Conservation (phyloP, 1,139 yeast species). For the Kodamaea derodonti region DNA sequence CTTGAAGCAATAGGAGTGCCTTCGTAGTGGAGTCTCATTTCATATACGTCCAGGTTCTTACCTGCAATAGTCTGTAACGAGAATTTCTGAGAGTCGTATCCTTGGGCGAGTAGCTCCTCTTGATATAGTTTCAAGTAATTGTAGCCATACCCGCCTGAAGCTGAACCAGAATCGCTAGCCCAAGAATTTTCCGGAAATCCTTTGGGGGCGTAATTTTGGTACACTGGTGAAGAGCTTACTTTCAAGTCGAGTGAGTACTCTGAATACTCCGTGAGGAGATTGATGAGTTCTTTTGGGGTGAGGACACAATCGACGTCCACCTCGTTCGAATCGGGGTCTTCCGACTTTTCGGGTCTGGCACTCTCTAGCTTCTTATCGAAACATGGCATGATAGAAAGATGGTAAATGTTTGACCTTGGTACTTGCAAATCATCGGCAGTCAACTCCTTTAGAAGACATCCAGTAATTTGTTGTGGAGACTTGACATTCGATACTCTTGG, state of each 20-base stretch:
- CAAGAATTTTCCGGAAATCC: conserved; percentile 67
- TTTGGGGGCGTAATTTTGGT: conserved; percentile 41
- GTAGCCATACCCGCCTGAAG: conserved; percentile 85
- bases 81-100: conserved; percentile 18
- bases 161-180: conserved; percentile 73
- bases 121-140: conserved; percentile 49
- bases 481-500: conserved; percentile 62
- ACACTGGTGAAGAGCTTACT: conserved; percentile 14
- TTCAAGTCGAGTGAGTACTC: conserved; percentile 7
- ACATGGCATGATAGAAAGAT: conserved; percentile 90
- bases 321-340: conserved; percentile 7
- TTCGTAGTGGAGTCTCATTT: conserved; percentile 48
- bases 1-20: conserved; percentile 52
- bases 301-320: conserved; percentile 90
- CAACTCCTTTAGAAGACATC: conserved; percentile 63
- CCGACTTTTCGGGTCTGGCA: conserved; percentile 64
- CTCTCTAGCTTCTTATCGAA: conserved; percentile 96
- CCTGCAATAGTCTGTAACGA: conserved; percentile 45
- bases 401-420: conserved; percentile 52
- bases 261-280: conserved; percentile 54
- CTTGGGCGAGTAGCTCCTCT: conserved; percentile 20
- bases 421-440: conserved; percentile 38
- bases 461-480: conserved; percentile 93
- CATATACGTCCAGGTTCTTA: conserved; percentile 72
- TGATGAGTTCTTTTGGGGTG: conserved; percentile 83